Percentiles rank a stretch among this genome's conserved stretches.
phyloP scores from a whole-genome alignment of 139 green algal species.

The Gonium pectorale region DNA sequence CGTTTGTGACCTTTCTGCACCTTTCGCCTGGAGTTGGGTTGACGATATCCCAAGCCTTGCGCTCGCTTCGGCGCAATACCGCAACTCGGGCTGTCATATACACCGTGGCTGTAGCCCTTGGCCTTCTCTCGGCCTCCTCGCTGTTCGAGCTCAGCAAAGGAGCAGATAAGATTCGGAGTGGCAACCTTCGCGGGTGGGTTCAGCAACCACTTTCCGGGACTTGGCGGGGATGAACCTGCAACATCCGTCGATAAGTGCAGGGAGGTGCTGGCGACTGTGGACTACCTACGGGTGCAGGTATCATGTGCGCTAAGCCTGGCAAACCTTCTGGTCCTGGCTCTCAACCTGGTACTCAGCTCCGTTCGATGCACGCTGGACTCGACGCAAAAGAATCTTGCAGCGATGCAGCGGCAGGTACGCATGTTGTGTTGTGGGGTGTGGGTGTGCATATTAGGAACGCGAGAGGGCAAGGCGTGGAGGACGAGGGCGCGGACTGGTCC shows the following conservation, averaged over 20 bases:
- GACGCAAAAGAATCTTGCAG: constrained; percentile 51
- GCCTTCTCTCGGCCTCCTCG: background rate
- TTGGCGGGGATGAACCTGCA: background rate
- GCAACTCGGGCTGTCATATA: constrained; percentile 7
- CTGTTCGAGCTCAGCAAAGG: constrained; percentile 11
- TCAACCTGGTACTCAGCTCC: constrained; percentile 32
- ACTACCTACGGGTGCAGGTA: constrained; percentile 45
- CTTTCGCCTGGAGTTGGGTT: constrained; percentile 13
- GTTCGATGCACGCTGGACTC: constrained; percentile 26
- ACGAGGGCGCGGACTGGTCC: no score
- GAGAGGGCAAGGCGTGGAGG: no score
- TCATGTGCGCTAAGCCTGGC: constrained; percentile 40
- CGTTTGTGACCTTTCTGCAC: constrained; percentile 32
- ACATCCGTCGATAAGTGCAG: background rate
- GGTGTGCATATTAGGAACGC: background rate
- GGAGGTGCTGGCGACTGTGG: constrained; percentile 41
- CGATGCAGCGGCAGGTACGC: constrained; percentile 53
- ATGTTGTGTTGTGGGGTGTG: background rate
- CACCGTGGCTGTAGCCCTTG: background rate
- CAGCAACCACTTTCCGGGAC: background rate
- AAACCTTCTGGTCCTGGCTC: constrained; percentile 50
- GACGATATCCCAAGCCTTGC: constrained; percentile 3
- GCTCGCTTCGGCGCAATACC: background rate
- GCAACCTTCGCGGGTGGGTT: constrained; percentile 22
- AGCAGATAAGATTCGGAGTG: background rate